These are phyloP conservation scores for Trichosanthes cucumerina DNA, from an alignment of 306 rosid genomes.

Conservation along the genomic window DNA sequence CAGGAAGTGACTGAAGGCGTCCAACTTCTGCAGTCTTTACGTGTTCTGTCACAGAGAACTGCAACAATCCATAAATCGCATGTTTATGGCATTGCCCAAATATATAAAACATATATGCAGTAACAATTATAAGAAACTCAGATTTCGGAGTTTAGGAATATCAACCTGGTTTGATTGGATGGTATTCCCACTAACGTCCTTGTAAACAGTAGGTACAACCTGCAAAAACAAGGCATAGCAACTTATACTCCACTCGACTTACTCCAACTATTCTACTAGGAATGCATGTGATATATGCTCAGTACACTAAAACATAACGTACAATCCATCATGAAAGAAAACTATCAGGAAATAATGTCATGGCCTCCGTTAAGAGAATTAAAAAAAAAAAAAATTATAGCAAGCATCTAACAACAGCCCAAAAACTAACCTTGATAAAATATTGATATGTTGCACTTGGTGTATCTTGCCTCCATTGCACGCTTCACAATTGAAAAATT, in stretches of 20 bases:
- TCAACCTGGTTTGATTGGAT: slow-evolving; percentile 93
- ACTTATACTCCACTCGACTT: not conserved
- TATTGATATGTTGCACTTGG: slow-evolving; percentile 94
- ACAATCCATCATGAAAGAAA: not conserved
- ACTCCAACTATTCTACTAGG: not conserved
- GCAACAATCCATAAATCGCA: slow-evolving; percentile 24
- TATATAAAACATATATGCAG: not conserved
- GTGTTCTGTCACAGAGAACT: slow-evolving; percentile 99
- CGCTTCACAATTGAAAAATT: slow-evolving; percentile 39
- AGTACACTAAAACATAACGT: not conserved
- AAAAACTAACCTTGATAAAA: slow-evolving; percentile 76
- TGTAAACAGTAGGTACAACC: slow-evolving; percentile 96
- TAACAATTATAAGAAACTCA: not conserved
- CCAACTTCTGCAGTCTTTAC: slow-evolving; percentile 60
- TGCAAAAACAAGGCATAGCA: slow-evolving; percentile 17
- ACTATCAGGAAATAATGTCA: not conserved
- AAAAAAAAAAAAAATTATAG: not conserved
- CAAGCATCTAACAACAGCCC: not conserved
- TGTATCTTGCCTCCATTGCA: slow-evolving; percentile 66
- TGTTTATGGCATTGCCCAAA: not conserved
- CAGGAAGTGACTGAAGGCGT: slow-evolving; percentile 80
- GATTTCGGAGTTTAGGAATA: not conserved
- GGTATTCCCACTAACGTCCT: slow-evolving; percentile 66
- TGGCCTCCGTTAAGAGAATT: not conserved
- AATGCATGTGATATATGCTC: not conserved